Conservation (phyloP, 2,329 filamentous ascomycete genomes). For the Dothistroma septosporum region DNA sequence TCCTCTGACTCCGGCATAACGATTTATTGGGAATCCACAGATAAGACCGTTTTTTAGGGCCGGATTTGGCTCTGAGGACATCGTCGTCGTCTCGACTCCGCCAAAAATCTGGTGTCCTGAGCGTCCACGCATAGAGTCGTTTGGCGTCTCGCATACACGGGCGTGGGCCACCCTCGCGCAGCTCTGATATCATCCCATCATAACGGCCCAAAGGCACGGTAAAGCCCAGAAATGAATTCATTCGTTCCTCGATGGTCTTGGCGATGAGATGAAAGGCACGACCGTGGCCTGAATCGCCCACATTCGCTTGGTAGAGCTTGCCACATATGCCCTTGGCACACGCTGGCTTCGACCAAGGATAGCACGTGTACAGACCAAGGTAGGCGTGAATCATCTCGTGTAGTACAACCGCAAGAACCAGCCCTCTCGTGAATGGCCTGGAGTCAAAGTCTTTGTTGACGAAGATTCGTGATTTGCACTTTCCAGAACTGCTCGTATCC, state of each 20-base stretch:
- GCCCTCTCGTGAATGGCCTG: neutral
- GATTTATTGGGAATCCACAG: neutral
- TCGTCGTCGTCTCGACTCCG: neutral
- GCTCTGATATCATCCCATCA: neutral
- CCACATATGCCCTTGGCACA: constrained; percentile 7
- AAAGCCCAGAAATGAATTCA: neutral
- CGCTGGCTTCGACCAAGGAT: constrained; percentile 9
- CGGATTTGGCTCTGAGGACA: neutral
- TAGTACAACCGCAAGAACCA: neutral
- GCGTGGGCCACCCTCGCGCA: neutral
- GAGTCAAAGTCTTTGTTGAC: neutral
- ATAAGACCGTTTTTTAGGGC: neutral
- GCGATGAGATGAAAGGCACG: constrained; percentile 15
- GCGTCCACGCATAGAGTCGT: neutral
- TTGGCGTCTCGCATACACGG: neutral
- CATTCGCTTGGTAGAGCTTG: constrained; percentile 4
- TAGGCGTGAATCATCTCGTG: constrained; percentile 15
- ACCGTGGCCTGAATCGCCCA: constrained; percentile 13
- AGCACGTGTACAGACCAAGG: constrained; percentile 11
- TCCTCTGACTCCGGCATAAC: neutral
- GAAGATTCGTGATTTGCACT: neutral
- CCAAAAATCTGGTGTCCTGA: neutral
- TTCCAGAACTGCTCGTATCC: neutral
- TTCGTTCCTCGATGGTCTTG: constrained; percentile 9
- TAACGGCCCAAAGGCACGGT: neutral